Evolutionary conservation across 2,329 filamentous ascomycete genomes (phyloP), one percentile per base, ranked within the genome.

Genomic region (Exophiala oligosperma): DNA sequence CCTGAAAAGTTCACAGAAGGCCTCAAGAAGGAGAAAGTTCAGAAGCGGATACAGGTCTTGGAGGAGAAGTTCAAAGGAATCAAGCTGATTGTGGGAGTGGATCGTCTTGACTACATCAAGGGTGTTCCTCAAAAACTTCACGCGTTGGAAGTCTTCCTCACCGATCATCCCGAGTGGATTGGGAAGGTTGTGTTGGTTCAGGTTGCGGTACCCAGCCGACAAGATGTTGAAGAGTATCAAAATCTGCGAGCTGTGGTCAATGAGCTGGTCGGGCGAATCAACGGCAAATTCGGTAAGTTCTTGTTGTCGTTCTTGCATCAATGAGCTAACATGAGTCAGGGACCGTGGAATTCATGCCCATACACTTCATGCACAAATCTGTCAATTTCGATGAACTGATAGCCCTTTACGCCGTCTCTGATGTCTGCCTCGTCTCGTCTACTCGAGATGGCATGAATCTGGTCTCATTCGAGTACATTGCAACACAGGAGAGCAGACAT

Each of bases 361-460:
- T 99, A 67, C 94, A 97, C 76, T 97, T 97, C 79, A 87, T 97
- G 69, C 94, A 97, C 78, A 95, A 97, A 77, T 96, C 91, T 3
- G 92, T 97, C 70, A 86, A 86, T 49, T 97, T 97, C 67, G 92
- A 97, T 67, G 94, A 97, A 76, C 85, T 99, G 37, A 92, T 95
- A 50, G 92, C 92, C 0, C 83, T 97, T 7, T 97, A 97, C 72
- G 90, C 91, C 14, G 88, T 95, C 23, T 94, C 91, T 2, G 94
- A 97, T 71, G 90, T 91, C 46, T 96, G 92, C 72, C 84, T 97
- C 12, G 93, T 96, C 38, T 95, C 90, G 7, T 97, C 90, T 2
- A 97, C 91, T n/a, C 89, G 94, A 50, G 94, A 99, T 72, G 94
- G 94, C 70, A 99, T 99, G 94, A 99, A 99, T 74, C 82, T 99